phyloP scores from a whole-genome alignment of 2,329 filamentous ascomycete genomes.

The Fonsecaea nubica region DNA sequence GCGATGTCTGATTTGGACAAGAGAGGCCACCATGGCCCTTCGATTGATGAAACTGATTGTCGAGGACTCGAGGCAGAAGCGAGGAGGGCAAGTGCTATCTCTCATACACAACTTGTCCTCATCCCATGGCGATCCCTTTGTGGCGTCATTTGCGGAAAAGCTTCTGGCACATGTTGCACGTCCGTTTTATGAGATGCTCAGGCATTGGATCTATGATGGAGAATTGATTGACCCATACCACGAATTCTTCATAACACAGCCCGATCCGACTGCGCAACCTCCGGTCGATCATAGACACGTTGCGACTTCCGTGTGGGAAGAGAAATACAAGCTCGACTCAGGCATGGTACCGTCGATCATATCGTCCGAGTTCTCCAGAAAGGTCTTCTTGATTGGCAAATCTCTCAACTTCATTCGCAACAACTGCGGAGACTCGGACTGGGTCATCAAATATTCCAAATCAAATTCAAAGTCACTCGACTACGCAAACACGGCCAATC shows the following conservation, averaged over 20 bases:
- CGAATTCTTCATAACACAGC: slow-evolving; percentile 94
- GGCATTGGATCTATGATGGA: slow-evolving; percentile 97
- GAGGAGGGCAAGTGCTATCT: slow-evolving; percentile 89
- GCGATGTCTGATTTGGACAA: slow-evolving; percentile 94
- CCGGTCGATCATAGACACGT: slow-evolving; percentile 56
- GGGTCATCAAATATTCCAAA: slow-evolving; percentile 96
- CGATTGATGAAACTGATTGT: slow-evolving; percentile 93
- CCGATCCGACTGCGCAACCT: slow-evolving; percentile 63
- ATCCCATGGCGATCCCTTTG: slow-evolving; percentile 93
- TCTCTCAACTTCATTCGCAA: slow-evolving; percentile 98
- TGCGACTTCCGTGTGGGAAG: slow-evolving; percentile 94
- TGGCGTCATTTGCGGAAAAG: slow-evolving; percentile 89
- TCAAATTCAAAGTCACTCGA: slow-evolving; percentile 87
- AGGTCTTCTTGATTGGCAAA: slow-evolving; percentile 96
- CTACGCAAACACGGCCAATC: slow-evolving; percentile 83
- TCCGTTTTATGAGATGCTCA: slow-evolving; percentile 95
- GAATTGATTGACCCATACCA: slow-evolving; percentile 94
- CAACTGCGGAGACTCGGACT: slow-evolving; percentile 88
- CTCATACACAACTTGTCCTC: slow-evolving; percentile 92
- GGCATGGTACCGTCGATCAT: slow-evolving; percentile 93
- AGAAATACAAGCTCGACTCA: slow-evolving; percentile 87
- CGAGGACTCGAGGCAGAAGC: slow-evolving; percentile 80
- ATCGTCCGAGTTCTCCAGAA: slow-evolving; percentile 89
- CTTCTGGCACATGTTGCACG: slow-evolving; percentile 84
- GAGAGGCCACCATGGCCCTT: slow-evolving; percentile 94